Evolutionary conservation across 2,329 filamentous ascomycete genomes (phyloP).

Genomic region (Pseudocercospora ulei): DNA sequence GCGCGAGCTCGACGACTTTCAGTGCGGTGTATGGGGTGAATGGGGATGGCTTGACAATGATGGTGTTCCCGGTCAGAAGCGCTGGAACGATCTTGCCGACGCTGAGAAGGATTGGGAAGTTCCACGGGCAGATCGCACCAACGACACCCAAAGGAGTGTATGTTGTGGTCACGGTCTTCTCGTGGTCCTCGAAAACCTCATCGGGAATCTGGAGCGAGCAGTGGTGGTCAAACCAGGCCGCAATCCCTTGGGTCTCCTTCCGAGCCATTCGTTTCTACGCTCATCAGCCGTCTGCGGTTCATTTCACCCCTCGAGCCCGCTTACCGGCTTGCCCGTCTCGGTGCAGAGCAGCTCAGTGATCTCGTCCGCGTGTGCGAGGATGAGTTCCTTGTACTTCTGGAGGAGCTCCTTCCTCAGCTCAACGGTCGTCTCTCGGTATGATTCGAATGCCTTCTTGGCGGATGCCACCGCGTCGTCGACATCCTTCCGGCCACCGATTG

Average conservation of each 20-base stretch:
- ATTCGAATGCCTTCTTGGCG: constrained; percentile 35
- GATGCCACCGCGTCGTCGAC: constrained; percentile 35
- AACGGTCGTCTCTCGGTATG: constrained; percentile 30
- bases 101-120: constrained; percentile 47
- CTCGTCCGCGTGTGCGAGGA: constrained; percentile 31
- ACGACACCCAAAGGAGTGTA: constrained; percentile 44
- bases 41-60: constrained; percentile 38
- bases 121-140: constrained; percentile 42
- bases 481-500: constrained; percentile 35
- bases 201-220: constrained; percentile 33
- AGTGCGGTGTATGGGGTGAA: constrained; percentile 51
- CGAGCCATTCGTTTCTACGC: constrained; percentile 37
- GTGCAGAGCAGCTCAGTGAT: constrained; percentile 33
- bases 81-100: constrained; percentile 49
- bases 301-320: constrained; percentile 5
- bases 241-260: constrained; percentile 35
- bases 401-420: constrained; percentile 35
- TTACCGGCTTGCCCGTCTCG: constrained; percentile 37
- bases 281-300: constrained; percentile 11
- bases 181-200: constrained; percentile 40
- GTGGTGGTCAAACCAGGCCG: constrained; percentile 36
- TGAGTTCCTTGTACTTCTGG: constrained; percentile 31
- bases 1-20: constrained; percentile 52
- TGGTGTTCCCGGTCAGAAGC: constrained; percentile 43
- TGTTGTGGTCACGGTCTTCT: constrained; percentile 41